Conservation (phyloP, 2,329 filamentous ascomycete species). For the Salinomyces thailandicus region DNA sequence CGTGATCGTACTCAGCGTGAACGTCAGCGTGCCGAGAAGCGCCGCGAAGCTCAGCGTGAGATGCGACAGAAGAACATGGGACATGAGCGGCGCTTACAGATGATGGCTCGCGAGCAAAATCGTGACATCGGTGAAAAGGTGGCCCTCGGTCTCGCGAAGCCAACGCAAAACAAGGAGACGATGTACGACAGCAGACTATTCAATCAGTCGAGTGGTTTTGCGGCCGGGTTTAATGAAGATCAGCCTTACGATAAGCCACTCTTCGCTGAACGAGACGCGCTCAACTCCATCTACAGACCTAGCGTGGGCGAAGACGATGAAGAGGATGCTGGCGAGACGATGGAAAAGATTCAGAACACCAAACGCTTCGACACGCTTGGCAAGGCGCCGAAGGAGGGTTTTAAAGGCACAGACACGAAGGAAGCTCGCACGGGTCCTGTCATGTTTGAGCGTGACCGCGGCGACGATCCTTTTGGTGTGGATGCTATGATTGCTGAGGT, state of each 20-base stretch:
- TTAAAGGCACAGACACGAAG: slow-evolving; percentile 73
- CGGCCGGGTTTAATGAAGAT: slow-evolving; percentile 86
- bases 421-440: slow-evolving; percentile 86
- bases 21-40: slow-evolving; percentile 63
- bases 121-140: slow-evolving; percentile 97
- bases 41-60: slow-evolving; percentile 77
- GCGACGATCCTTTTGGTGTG: slow-evolving; percentile 78
- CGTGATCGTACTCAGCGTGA: slow-evolving; percentile 54
- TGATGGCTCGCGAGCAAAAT: slow-evolving; percentile 89
- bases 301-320: slow-evolving; percentile 60
- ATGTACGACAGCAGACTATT: slow-evolving; percentile 98
- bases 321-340: slow-evolving; percentile 66
- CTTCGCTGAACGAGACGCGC: slow-evolving; percentile 89
- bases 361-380: slow-evolving; percentile 84
- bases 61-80: slow-evolving; percentile 92
- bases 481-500: slow-evolving; percentile 85
- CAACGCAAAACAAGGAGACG: slow-evolving; percentile 78
- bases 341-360: slow-evolving; percentile 78
- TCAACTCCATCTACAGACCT: slow-evolving; percentile 87
- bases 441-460: slow-evolving; percentile 81
- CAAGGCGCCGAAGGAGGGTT: slow-evolving; percentile 63
- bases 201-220: slow-evolving; percentile 86
- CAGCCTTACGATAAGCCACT: slow-evolving; percentile 95
- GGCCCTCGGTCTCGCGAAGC: slow-evolving; percentile 85
- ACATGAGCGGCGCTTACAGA: slow-evolving; percentile 77